A percentile compares a stretch with the other conserved stretches of the same genome.
phyloP scores from a whole-genome alignment of 352 stramenopile genomes.

The Phytopythium montanum region DNA sequence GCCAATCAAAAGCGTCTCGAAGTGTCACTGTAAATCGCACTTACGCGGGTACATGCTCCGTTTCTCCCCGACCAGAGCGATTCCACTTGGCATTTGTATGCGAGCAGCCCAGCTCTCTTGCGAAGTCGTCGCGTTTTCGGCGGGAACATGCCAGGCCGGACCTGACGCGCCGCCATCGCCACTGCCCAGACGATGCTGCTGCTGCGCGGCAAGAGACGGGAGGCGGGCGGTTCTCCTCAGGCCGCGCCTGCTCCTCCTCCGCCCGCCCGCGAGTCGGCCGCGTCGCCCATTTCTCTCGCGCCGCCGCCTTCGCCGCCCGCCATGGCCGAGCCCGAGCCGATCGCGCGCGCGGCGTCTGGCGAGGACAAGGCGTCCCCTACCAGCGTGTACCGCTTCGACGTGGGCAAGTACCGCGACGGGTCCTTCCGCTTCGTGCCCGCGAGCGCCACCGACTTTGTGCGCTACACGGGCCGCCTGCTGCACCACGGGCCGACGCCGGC shows the following conservation, averaged over 20 bases:
- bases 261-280: neutral
- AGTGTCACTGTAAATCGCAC: neutral
- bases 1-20: neutral
- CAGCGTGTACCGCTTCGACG: slow-evolving; percentile 78
- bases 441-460: slow-evolving; percentile 67
- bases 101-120: neutral
- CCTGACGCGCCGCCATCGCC: neutral
- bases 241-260: neutral
- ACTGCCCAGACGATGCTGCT: neutral
- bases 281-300: slow-evolving; percentile 1
- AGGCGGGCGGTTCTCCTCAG: neutral
- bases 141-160: slow-evolving; percentile 1
- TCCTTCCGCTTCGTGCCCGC: slow-evolving; percentile 61
- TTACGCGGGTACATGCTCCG: neutral
- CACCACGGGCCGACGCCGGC: slow-evolving; percentile 57
- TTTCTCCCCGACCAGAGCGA: neutral
- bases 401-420: slow-evolving; percentile 73
- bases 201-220: slow-evolving; percentile 2
- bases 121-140: neutral
- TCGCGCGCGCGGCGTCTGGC: neutral
- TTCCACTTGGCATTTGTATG: neutral
- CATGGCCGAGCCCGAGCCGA: neutral
- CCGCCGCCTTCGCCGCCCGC: neutral
- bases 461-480: slow-evolving; percentile 68
- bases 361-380: slow-evolving; percentile 14